phyloP scores from a whole-genome alignment of 495 filamentous ascomycete genomes.

The Ramalina intermedia region DNA sequence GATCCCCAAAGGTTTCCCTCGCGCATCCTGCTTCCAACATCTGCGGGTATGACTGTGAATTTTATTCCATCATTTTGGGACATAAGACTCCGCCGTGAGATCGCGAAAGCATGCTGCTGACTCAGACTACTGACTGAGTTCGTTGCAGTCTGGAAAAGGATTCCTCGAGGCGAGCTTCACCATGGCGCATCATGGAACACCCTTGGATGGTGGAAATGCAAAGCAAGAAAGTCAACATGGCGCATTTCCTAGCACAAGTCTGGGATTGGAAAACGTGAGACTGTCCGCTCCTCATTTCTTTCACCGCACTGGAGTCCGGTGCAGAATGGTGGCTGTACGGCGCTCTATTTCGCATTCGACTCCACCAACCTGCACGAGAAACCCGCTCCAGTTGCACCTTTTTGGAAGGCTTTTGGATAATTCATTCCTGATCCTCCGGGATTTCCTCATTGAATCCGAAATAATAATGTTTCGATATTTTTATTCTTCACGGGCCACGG shows the following conservation, averaged over 20 bases:
- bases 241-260: slow-evolving; percentile 75
- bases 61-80: not conserved
- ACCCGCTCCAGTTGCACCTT: too few relatives aligned
- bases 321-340: too few relatives aligned
- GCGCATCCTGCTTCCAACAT: not conserved
- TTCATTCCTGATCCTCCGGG: too few relatives aligned
- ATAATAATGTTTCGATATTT: too few relatives aligned
- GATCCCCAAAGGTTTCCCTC: not conserved
- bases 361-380: too few relatives aligned
- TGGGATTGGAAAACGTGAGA: slow-evolving; percentile 73
- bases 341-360: too few relatives aligned
- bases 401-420: too few relatives aligned
- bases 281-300: not conserved
- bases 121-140: slow-evolving; percentile 1
- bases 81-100: not conserved
- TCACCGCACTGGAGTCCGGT: not conserved
- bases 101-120: not conserved
- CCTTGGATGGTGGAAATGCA: slow-evolving; percentile 97
- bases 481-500: too few relatives aligned
- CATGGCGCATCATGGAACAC: slow-evolving; percentile 98
- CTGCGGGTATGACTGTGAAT: not conserved
- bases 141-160: slow-evolving; percentile 78
- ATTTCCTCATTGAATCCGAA: too few relatives aligned
- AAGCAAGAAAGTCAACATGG: slow-evolving; percentile 92
- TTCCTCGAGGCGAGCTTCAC: slow-evolving; percentile 66